Evolutionary conservation across 768 basidiomycete species (phyloP).

Genomic region (Phaeotremella fagi): DNA sequence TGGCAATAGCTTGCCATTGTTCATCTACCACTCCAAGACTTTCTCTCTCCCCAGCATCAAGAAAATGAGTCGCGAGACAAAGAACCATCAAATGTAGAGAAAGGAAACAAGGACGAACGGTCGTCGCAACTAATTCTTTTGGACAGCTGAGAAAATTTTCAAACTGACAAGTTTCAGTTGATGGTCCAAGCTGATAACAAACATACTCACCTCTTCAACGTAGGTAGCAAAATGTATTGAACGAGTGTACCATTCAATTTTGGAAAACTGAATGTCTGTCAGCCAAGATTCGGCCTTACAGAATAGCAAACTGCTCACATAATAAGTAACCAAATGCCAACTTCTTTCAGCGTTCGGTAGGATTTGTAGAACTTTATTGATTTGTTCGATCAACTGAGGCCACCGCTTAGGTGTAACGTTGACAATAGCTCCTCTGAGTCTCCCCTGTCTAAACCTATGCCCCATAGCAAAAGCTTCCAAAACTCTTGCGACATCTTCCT

Average conservation of each 20-base stretch:
- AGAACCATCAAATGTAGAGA: constrained; percentile 1
- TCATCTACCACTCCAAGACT: neutral
- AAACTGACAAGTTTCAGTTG: constrained; percentile 1
- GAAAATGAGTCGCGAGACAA: neutral
- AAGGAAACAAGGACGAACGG: neutral
- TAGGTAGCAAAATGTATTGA: neutral
- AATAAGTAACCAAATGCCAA: neutral
- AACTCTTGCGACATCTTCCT: neutral
- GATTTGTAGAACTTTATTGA: neutral
- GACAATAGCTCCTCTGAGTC: neutral
- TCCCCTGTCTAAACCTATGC: constrained; percentile 1
- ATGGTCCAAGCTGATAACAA: neutral
- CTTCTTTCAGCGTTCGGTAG: constrained; percentile 1
- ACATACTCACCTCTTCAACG: neutral
- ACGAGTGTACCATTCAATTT: constrained; percentile 4
- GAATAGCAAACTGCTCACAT: too few species aligned
- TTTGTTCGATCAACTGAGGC: neutral
- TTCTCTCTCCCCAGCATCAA: neutral
- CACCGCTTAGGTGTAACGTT: neutral
- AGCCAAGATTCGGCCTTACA: too few species aligned
- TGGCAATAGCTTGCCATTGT: constrained; percentile 3
- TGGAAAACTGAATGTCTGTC: constrained; percentile 1
- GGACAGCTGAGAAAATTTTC: neutral
- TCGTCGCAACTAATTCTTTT: neutral
- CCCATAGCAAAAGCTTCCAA: constrained; percentile 5